Base-by-base conservation (phyloP, 768 basidiomycete genomes). In the Leucogyrophana mollusca region DNA sequence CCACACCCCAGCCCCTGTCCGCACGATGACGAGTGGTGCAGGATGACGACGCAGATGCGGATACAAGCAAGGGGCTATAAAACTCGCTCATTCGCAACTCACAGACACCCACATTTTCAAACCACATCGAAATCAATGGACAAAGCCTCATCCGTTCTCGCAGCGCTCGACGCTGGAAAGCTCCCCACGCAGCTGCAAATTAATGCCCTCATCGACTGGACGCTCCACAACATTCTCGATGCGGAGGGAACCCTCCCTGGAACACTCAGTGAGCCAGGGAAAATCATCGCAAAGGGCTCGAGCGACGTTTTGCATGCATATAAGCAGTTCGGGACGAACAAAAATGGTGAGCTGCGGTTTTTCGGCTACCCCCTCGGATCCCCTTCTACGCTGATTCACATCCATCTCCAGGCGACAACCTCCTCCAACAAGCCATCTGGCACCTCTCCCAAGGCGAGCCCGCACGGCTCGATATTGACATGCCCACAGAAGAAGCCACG, bases 111-210 rank as follows among this genome's bases (percentile, higher is more conserved):
- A n/a, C n/a, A n/a, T n/a, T n/a, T n/a, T n/a, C n/a, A n/a, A n/a
- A n/a, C n/a, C n/a, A n/a, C n/a, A n/a, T n/a, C n/a, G n/a, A n/a
- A n/a, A n/a, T n/a, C n/a, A 21, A 87, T 88, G 85, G 83, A 89
- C 47, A 79, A 77, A 67, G 50, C 75, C 39, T 71, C 82, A 14
- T 80, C 82, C 30, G 56, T 87, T 20, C 59, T 83, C 46, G 87
- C 83, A 38, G 87, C 87, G 7, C 64, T 88, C 55, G 75, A 80
- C 51, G 84, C 85, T 14, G 84, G 84, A 17, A 89, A 89, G 58
- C 67, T 87, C 4, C 87, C 87, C 14, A 73, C 72, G 2, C 81
- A 85, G 9, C 61, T 74, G 22, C 87, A 89, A 57, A 53, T 78
- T 32, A 72, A 72, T 49, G 57, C 58, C 0, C 71, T 75, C 56